Evolutionary conservation across 306 rosid species (phyloP), one percentile per base, ranked within the genome.

Genomic region (Cercis canadensis): DNA sequence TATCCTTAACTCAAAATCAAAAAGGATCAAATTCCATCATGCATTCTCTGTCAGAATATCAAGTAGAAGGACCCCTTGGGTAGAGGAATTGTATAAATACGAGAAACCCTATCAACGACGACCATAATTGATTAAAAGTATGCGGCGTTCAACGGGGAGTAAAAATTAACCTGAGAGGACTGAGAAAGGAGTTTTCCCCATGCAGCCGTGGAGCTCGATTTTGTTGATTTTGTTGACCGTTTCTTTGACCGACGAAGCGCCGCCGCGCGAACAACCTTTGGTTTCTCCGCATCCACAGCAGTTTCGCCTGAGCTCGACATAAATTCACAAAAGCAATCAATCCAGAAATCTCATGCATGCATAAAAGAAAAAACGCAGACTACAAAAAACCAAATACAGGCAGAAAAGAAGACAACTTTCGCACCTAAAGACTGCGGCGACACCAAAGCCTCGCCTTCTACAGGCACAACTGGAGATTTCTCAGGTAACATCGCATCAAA

Each of bases 181-280:
- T 94, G 99, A 59, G 99, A 94, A 69, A 94, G 82, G 62, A 94
- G 96, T 75, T 80, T 92, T 56, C 92, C 99, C 99, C 99, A 94
- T 4, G 87, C 84, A 57, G 57, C 61, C 73, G 87, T 87, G 40
- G 81, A 80, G 65, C 47, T 64, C 1, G 75, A 61, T 57, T 83
- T 84, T 0, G 89, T 51, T 64, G 73, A 44, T 76, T 70, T 93
- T 4, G 58, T 14, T 2, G 83, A 44, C 29, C 90, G 85, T 73
- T 84, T 90, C 87, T 89, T 89, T 0, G 58, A n/a, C 76, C 91
- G 81, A 70, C 72, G 62, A 69, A 63, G 21, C 13, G 64, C 33
- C 16, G 70, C 64, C 17, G 65, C 44, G 15, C 65, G 74, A 39
- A 59, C 81, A 15, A 33, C 72, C 84, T 81, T 82, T 10, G 86